These are phyloP conservation scores for Vitis riparia DNA, from an alignment of 164 flowering plant species.

Conservation along the genomic window DNA sequence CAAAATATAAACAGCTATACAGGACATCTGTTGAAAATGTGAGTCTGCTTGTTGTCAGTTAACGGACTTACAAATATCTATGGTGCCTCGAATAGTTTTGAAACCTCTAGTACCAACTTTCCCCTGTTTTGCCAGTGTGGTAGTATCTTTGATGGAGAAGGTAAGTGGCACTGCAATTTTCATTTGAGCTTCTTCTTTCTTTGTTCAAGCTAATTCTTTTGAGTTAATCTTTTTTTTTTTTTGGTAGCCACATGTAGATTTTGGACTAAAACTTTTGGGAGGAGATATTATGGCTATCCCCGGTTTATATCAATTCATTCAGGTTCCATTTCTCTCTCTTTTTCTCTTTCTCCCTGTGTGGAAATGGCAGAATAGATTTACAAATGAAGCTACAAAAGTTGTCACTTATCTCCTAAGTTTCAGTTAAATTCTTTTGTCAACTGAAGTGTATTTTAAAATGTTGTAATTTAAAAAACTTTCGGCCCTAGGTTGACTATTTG, in stretches of 20 bases:
- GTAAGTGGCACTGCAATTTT: conserved; percentile 22
- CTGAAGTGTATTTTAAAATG: too few relatives aligned
- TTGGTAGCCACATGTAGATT: conserved; percentile 70
- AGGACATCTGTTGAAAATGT: not conserved
- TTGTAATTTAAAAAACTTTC: too few relatives aligned
- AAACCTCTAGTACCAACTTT: conserved; percentile 75
- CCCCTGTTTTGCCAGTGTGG: conserved; percentile 66
- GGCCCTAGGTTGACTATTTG: too few relatives aligned
- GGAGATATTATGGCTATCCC: conserved; percentile 78
- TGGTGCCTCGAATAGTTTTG: conserved; percentile 53
- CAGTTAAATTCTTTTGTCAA: too few relatives aligned
- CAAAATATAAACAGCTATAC: too few relatives aligned
- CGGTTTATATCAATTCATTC: conserved; percentile 57
- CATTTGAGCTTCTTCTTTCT: not conserved
- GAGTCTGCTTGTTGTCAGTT: conserved; percentile 37
- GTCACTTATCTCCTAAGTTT: too few relatives aligned
- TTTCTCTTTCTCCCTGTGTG: not conserved
- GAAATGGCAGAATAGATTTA: too few relatives aligned
- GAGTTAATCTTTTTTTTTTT: not conserved
- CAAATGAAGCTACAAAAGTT: not conserved
- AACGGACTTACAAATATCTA: conserved; percentile 61
- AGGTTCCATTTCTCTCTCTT: conserved; percentile 36
- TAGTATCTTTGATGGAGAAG: conserved; percentile 66
- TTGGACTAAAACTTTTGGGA: conserved; percentile 61
- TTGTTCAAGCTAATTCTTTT: not conserved